These are phyloP conservation scores for Aspergillus transmontanensis DNA, from an alignment of 2,329 filamentous ascomycete species.

Conservation along the genomic window DNA sequence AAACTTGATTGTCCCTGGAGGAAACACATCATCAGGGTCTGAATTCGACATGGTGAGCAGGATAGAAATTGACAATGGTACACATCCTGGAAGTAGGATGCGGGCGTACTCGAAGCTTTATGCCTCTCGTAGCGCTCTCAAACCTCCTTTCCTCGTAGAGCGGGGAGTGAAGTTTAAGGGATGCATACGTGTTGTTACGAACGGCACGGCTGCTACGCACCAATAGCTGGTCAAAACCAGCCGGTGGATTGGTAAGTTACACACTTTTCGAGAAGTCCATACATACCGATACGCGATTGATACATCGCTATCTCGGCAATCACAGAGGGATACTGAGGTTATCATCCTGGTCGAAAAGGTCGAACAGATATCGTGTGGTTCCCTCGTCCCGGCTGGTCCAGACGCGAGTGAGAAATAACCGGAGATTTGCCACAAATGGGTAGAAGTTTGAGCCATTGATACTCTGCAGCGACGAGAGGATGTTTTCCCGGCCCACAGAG, in stretches of 20 bases:
- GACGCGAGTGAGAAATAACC: background rate
- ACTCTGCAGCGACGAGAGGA: background rate
- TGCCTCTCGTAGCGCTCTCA: background rate
- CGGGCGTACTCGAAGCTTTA: background rate
- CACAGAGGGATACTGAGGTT: constrained; percentile 6
- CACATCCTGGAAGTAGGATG: background rate
- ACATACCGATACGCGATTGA: background rate
- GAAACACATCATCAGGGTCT: background rate
- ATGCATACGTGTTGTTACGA: background rate
- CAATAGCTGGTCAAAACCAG: background rate
- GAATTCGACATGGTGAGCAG: background rate
- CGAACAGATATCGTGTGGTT: background rate
- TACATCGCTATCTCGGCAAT: background rate
- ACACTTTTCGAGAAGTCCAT: background rate
- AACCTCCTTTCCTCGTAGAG: background rate
- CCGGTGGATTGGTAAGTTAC: constrained; percentile 5
- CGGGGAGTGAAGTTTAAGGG: background rate
- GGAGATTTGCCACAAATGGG: constrained; percentile 2
- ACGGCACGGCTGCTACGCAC: background rate
- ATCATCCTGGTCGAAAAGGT: background rate
- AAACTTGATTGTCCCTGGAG: constrained; percentile 11
- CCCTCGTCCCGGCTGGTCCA: constrained; percentile 2
- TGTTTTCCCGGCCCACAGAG: background rate
- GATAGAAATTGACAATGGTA: background rate
- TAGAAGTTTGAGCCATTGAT: constrained; percentile 1